Conservation (phyloP, 2,329 filamentous ascomycete genomes). For the Juglanconis juglandina region DNA sequence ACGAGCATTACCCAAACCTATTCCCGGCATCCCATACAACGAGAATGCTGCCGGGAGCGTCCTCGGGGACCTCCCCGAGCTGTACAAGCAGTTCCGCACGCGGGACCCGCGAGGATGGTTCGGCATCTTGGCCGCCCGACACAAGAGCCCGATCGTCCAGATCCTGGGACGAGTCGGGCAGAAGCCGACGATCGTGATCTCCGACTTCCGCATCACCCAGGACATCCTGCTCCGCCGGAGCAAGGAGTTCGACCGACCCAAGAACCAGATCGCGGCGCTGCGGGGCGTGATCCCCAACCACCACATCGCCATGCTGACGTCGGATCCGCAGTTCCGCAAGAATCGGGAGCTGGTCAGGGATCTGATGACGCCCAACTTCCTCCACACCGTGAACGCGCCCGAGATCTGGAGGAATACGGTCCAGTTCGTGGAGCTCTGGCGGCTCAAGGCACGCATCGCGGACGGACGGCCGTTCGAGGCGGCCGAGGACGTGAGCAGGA, state of each 20-base stretch:
- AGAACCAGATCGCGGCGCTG: slow-evolving; percentile 21
- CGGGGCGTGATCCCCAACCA: slow-evolving; percentile 23
- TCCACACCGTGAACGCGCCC: slow-evolving; percentile 31
- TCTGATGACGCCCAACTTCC: slow-evolving; percentile 35
- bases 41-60: not conserved
- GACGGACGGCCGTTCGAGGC: slow-evolving; percentile 30
- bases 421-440: slow-evolving; percentile 33
- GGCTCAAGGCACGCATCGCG: slow-evolving; percentile 27
- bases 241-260: slow-evolving; percentile 20
- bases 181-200: slow-evolving; percentile 2
- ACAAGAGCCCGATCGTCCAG: slow-evolving; percentile 2
- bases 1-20: slow-evolving; percentile 2
- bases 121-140: not conserved
- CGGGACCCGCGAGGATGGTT: not conserved
- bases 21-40: slow-evolving; percentile 7
- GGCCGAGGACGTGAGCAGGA: slow-evolving; percentile 25
- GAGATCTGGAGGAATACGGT: slow-evolving; percentile 20
- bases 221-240: slow-evolving; percentile 11
- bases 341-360: slow-evolving; percentile 33
- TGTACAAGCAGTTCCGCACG: not conserved
- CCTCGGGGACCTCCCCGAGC: not conserved
- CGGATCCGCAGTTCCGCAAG: slow-evolving; percentile 28
- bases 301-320: slow-evolving; percentile 31
- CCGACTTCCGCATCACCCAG: slow-evolving; percentile 10
- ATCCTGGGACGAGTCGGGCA: not conserved